Evolutionary conservation across 1,284 basidiomycete genomes (phyloP), one percentile per base, ranked within the genome.

Genomic region (Phlebopus sp.): DNA sequence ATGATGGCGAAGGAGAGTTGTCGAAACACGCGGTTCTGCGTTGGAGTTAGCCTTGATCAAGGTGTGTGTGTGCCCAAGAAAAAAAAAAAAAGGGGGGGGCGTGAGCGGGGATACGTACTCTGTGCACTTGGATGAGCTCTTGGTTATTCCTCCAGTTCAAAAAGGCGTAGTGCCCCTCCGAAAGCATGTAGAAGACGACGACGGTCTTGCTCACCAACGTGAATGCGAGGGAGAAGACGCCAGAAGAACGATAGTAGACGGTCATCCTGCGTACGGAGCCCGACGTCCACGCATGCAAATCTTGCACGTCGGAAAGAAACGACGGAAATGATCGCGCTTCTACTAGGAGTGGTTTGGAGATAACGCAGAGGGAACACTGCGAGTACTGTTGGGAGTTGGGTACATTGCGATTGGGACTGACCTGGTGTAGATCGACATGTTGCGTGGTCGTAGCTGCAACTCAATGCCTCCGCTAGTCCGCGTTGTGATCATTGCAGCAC

Each of bases 1-100:
- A 62, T 44, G 29, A 64, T 14, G 0, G 59, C 57, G 23, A 62
- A 43, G 18, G 52, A 54, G 35, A 62, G 58, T 13, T 59, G 62
- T 29, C 50, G 56, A 18, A 59, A 48, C 35, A 66, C 49, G 38
- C 49, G 59, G 27, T 42, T 52, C 63, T 66, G 39, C 11, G 6
- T 3, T 23, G 21, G 6, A 23, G 21, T 23, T 23, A 7, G 23
- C 8, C 21, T 25, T 6, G 5, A 37, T 10, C 13, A 35, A n/a
- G n/a, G n/a, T n/a, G n/a, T n/a, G n/a, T 37, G 2, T 18, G 7
- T 18, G 19, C 19, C 10, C 19, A 6, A 4, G 1, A 4, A 18
- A 18, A 8, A 18, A 8, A 2, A 13, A 10, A 10, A 15, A 29
- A 14, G 27, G 5, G 13, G 25, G 7, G 21, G 1, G 34, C 32